Evolutionary conservation across 148 eudicot genomes (phyloP).

Genomic region (Linanthus parryae): DNA sequence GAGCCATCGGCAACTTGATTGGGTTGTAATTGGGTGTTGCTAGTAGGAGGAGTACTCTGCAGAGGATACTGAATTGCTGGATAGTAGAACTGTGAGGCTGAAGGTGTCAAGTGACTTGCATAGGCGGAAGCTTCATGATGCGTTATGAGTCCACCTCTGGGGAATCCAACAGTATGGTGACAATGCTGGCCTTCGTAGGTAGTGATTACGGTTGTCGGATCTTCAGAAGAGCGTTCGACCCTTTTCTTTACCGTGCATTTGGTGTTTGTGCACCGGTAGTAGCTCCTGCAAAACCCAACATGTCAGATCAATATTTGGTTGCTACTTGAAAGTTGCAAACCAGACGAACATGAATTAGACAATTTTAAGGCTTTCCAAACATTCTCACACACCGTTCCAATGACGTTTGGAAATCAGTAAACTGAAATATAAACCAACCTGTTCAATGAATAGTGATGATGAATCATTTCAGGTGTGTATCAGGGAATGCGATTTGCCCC

Average conservation of each 20-base stretch:
- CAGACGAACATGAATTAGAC: too few species aligned
- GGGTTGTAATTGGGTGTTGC: constrained; percentile 13
- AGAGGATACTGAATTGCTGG: constrained; percentile 32
- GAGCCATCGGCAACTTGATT: constrained; percentile 14
- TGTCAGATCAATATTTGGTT: too few species aligned
- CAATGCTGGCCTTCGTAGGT: constrained; percentile 97
- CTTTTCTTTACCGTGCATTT: constrained; percentile 94
- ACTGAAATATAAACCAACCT: too few species aligned
- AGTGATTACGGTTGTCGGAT: constrained; percentile 75
- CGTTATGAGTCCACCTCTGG: constrained; percentile 43
- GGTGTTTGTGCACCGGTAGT: constrained; percentile 85
- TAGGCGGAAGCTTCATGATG: constrained; percentile 43
- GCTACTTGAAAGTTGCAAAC: too few species aligned
- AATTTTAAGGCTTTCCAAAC: too few species aligned
- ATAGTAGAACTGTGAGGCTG: constrained; percentile 24
- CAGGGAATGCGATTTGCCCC: too few species aligned
- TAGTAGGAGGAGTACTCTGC: constrained; percentile 14
- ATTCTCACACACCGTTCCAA: too few species aligned
- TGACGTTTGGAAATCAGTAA: too few species aligned
- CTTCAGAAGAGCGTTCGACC: constrained; percentile 81
- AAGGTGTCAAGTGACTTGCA: constrained; percentile 31
- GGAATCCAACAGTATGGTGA: constrained; percentile 78
- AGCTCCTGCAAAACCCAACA: constrained; percentile 78
- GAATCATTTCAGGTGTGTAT: too few species aligned
- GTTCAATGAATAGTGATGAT: too few species aligned